Percentiles rank a stretch among this genome's conserved stretches.
These are phyloP conservation scores for Clonostachys rosea DNA, from an alignment of 2,329 filamentous ascomycete species.

Conservation along the genomic window DNA sequence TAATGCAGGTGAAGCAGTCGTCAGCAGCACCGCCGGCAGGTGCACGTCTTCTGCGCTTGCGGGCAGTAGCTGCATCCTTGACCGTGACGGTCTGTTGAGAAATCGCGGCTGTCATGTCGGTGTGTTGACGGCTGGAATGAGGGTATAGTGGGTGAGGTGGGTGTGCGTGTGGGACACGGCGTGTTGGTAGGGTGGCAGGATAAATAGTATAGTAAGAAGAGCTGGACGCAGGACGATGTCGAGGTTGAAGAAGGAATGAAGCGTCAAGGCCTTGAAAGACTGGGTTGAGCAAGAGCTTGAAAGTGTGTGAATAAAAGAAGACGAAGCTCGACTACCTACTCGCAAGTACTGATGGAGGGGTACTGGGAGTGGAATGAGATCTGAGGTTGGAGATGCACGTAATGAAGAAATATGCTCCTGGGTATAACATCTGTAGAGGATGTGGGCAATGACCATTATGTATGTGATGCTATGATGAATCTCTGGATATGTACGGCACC, in stretches of 20 bases:
- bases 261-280: too few species aligned
- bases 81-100: slow-evolving; percentile 34
- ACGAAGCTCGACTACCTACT: too few species aligned
- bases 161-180: background rate
- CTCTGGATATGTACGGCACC: too few species aligned
- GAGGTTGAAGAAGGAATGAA: background rate
- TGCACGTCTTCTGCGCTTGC: slow-evolving; percentile 80
- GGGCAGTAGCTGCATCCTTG: slow-evolving; percentile 45
- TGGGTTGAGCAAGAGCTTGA: too few species aligned
- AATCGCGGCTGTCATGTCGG: slow-evolving; percentile 43
- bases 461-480: too few species aligned
- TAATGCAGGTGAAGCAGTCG: slow-evolving; percentile 92
- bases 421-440: too few species aligned
- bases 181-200: background rate
- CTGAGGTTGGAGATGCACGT: too few species aligned
- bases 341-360: too few species aligned
- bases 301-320: too few species aligned
- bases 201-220: background rate
- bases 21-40: slow-evolving; percentile 85
- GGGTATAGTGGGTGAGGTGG: background rate
- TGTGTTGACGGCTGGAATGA: background rate
- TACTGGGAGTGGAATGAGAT: too few species aligned
- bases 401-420: too few species aligned
- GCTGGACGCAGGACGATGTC: background rate
- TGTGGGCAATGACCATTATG: too few species aligned